phyloP scores from a whole-genome alignment of 2,329 filamentous ascomycete genomes.

The Thelonectria olida region DNA sequence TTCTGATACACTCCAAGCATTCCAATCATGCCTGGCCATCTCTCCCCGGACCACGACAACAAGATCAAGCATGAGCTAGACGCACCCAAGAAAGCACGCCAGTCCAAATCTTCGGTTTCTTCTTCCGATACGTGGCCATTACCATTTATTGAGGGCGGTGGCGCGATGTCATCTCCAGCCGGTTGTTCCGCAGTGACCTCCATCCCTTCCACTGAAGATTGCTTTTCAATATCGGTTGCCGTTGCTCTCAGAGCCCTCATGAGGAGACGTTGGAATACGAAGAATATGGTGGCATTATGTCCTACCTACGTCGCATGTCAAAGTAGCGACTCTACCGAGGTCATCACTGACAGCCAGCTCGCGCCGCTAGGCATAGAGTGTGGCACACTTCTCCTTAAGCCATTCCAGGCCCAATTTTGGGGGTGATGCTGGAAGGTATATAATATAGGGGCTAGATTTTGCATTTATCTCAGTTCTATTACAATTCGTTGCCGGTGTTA shows the following conservation, averaged over 20 bases:
- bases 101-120: neutral
- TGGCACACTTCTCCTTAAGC: neutral
- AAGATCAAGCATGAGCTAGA: conserved; percentile 53
- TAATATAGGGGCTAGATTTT: no score
- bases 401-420: neutral
- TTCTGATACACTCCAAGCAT: conserved; percentile 7
- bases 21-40: conserved; percentile 8
- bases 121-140: neutral
- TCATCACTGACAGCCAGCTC: neutral
- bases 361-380: neutral
- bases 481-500: no score
- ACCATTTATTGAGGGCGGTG: no score
- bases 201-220: no score
- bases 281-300: neutral
- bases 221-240: neutral
- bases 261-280: neutral
- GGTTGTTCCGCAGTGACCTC: no score
- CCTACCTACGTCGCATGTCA: neutral
- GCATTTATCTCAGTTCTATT: no score
- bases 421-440: neutral
- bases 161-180: neutral
- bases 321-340: neutral
- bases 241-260: neutral
- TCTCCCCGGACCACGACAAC: conserved; percentile 50
- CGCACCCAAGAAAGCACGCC: conserved; percentile 11